Percentiles rank a stretch among this genome's conserved stretches.
Evolutionary conservation across 805 yeast species (phyloP).

Genomic region (Candida pseudoglaebosa): DNA sequence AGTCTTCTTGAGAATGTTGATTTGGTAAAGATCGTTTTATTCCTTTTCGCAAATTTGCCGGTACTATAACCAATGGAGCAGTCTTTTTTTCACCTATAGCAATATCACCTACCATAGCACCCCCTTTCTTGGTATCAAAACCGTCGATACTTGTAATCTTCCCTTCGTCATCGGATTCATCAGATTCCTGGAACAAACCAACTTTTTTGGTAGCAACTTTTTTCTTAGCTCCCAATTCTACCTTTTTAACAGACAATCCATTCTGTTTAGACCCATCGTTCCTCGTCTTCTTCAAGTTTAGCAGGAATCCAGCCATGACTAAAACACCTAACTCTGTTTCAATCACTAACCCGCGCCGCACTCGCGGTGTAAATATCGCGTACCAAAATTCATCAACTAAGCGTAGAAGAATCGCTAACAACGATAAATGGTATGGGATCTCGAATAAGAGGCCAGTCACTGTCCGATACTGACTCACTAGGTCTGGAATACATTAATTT

Average conservation of each 20-base stretch:
- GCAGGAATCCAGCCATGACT: constrained; percentile 21
- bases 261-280: not conserved
- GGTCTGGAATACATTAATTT: not conserved
- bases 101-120: constrained; percentile 10
- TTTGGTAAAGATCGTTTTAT: constrained; percentile 1
- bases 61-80: constrained; percentile 18
- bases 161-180: constrained; percentile 21
- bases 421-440: not conserved
- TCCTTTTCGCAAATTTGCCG: constrained; percentile 10
- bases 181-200: constrained; percentile 10
- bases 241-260: constrained; percentile 1
- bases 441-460: not conserved
- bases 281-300: constrained; percentile 15
- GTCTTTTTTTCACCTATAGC: constrained; percentile 7
- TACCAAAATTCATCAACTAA: not conserved
- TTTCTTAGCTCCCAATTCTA: not conserved
- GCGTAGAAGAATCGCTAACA: not conserved
- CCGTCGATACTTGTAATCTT: constrained; percentile 17
- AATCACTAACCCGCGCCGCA: too few relatives aligned
- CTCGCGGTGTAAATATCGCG: too few relatives aligned
- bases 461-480: not conserved
- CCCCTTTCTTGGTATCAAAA: constrained; percentile 19
- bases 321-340: too few relatives aligned
- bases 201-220: not conserved
- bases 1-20: constrained; percentile 3